Percentiles rank a stretch among this genome's conserved stretches.
phyloP scores from a whole-genome alignment of 2,329 filamentous ascomycete species.

The Didymella arachidicola region DNA sequence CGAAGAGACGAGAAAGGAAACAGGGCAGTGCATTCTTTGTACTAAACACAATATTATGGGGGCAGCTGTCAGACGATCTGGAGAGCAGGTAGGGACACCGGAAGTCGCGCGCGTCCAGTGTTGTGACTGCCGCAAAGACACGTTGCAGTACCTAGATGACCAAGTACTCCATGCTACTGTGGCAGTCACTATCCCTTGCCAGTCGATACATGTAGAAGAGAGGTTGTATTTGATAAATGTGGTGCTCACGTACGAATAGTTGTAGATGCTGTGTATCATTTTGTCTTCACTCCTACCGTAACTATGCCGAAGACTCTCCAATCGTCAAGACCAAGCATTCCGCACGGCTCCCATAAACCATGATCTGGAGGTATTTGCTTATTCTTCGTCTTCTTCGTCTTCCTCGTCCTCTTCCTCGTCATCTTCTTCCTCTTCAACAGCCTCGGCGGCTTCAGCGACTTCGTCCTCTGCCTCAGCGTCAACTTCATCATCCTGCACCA shows the following conservation, averaged over 20 bases:
- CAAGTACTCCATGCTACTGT: too few species aligned
- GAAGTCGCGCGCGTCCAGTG: not conserved
- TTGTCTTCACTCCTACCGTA: slow-evolving; percentile 8
- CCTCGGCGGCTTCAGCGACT: slow-evolving; percentile 42
- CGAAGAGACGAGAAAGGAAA: too few species aligned
- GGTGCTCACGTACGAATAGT: not conserved
- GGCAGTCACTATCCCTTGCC: too few species aligned
- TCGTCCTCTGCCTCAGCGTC: slow-evolving; percentile 46
- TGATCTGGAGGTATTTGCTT: not conserved
- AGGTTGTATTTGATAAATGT: too few species aligned
- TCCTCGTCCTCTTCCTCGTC: slow-evolving; percentile 36
- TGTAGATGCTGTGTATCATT: slow-evolving; percentile 7
- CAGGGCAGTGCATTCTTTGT: too few species aligned
- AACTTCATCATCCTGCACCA: slow-evolving; percentile 42
- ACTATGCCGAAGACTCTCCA: slow-evolving; percentile 1
- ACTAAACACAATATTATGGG: too few species aligned
- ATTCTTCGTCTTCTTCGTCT: slow-evolving; percentile 27
- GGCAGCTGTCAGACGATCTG: too few species aligned
- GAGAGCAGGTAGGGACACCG: not conserved
- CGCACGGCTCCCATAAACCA: not conserved
- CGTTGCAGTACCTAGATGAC: too few species aligned
- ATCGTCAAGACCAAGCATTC: not conserved
- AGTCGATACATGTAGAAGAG: too few species aligned
- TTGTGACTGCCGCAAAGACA: too few species aligned
- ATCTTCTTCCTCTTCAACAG: slow-evolving; percentile 40